Base-by-base conservation (phyloP, 169 alveolate species). In the Plasmodium inui region DNA sequence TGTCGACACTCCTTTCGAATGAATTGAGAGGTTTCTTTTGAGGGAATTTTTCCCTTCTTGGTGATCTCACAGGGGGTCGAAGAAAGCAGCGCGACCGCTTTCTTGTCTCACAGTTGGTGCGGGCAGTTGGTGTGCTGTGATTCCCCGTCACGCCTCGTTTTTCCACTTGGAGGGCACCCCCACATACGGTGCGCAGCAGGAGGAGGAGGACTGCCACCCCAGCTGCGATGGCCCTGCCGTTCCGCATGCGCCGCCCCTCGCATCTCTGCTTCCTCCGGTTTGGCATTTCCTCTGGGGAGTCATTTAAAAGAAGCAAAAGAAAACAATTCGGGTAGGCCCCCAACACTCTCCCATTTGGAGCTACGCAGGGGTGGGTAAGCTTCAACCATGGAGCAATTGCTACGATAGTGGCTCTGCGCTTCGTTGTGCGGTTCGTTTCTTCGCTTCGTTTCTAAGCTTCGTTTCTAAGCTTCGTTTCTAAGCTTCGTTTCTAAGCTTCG, bases 1-100 rank as follows among this genome's bases (percentile, higher is more conserved):
- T 90, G 70, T 90, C 94, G 26, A 80, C 83, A 53, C 94, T 90
- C 34, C 94, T 72, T 79, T 90, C 94, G 14, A 90, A 57, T 3
- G 17, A 1, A 14, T 72, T 50, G n/a, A 84, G 37, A 12, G 50
- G 12, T 2, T 28, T 57, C 7, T 10, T 46, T 46, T 46, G 74
- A 14, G 32, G 34, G 28, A 6, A 19, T 19, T 61, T 61, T 4
- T 3, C 32, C 74, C 32, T 61, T 61, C 19, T 61, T 8, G 34
- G n/a, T 10, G 57, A 12, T n/a, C 57, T 46, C n/a, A 46, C 57
- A 1, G 57, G 57, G 57, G 57, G 57, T n/a, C 57, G 57, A 1
- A 46, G 57, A 12, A 46, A 46, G n/a, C 57, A 10, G n/a, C n/a
- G n/a, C 2, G 57, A 3, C 6, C 57, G n/a, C 57, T 10, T 1